These are phyloP conservation scores for Cryphonectria nitschkei DNA, from an alignment of 2,329 filamentous ascomycete genomes.

Conservation along the genomic window DNA sequence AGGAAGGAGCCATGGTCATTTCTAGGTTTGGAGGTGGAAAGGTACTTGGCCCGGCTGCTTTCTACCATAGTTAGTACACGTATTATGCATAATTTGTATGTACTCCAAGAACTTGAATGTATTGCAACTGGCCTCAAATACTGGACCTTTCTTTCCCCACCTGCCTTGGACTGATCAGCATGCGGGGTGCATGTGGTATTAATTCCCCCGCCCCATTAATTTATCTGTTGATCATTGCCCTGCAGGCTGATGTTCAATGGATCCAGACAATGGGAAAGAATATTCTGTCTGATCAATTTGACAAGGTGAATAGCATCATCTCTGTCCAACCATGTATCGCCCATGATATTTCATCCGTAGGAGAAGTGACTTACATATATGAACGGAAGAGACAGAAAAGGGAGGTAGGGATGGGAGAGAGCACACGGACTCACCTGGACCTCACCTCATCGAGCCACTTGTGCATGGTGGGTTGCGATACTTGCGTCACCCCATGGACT, in stretches of 20 bases:
- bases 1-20: too few relatives aligned
- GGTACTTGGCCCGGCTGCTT: background rate
- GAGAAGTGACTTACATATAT: too few relatives aligned
- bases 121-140: background rate
- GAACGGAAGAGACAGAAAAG: background rate
- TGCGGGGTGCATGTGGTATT: slow-evolving; percentile 3
- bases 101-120: background rate
- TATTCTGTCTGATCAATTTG: too few relatives aligned
- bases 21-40: background rate
- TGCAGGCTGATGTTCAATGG: slow-evolving; percentile 4
- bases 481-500: slow-evolving; percentile 20
- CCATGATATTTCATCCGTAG: background rate
- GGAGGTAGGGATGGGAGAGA: too few relatives aligned
- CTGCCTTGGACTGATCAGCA: background rate
- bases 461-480: slow-evolving; percentile 6
- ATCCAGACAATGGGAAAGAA: background rate
- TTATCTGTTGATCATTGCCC: background rate
- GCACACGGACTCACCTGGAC: background rate
- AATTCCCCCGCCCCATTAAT: background rate
- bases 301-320: background rate
- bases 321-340: background rate
- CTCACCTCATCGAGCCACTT: slow-evolving; percentile 12
- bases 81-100: background rate
- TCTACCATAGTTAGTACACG: too few relatives aligned
- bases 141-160: background rate